These are phyloP conservation scores for Trichoderma arundinaceum DNA, from an alignment of 2,329 filamentous ascomycete genomes.

Conservation along the genomic window DNA sequence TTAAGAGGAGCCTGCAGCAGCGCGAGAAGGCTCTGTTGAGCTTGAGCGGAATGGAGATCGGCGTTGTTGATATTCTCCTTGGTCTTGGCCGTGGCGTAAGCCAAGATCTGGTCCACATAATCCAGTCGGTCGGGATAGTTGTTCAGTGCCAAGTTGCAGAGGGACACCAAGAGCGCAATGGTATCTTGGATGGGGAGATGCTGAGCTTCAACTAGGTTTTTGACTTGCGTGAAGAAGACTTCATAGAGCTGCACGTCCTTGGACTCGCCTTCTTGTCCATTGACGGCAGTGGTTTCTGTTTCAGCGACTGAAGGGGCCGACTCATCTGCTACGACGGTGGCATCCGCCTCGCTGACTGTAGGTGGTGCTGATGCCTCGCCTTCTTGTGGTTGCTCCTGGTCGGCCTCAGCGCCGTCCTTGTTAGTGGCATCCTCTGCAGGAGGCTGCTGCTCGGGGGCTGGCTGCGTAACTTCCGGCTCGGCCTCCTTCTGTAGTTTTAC, in stretches of 20 bases:
- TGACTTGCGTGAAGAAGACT: constrained; percentile 95
- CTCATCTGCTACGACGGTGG: constrained; percentile 39
- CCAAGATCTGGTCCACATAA: constrained; percentile 92
- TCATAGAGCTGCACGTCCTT: constrained; percentile 86
- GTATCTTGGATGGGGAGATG: constrained; percentile 92
- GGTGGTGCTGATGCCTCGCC: constrained; percentile 37
- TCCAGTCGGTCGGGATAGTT: constrained; percentile 93
- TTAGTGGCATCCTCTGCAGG: constrained; percentile 43
- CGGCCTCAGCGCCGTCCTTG: background rate
- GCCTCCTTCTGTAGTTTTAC: constrained; percentile 71
- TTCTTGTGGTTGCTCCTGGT: constrained; percentile 36
- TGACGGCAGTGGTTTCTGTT: constrained; percentile 55
- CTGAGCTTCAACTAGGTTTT: constrained; percentile 89
- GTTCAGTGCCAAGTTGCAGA: constrained; percentile 91
- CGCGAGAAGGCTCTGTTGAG: constrained; percentile 86
- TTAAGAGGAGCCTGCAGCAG: constrained; percentile 90
- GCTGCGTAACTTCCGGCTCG: constrained; percentile 33
- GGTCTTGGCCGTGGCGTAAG: constrained; percentile 86
- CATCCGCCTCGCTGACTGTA: constrained; percentile 35
- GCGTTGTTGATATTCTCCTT: constrained; percentile 89
- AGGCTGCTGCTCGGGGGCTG: constrained; percentile 35
- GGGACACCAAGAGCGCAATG: constrained; percentile 89
- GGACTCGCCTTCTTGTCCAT: constrained; percentile 54
- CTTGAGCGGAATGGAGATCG: constrained; percentile 86
- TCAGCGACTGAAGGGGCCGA: constrained; percentile 40